Evolutionary conservation across 2,329 filamentous ascomycete genomes (phyloP).

Genomic region (Alternaria sp.): DNA sequence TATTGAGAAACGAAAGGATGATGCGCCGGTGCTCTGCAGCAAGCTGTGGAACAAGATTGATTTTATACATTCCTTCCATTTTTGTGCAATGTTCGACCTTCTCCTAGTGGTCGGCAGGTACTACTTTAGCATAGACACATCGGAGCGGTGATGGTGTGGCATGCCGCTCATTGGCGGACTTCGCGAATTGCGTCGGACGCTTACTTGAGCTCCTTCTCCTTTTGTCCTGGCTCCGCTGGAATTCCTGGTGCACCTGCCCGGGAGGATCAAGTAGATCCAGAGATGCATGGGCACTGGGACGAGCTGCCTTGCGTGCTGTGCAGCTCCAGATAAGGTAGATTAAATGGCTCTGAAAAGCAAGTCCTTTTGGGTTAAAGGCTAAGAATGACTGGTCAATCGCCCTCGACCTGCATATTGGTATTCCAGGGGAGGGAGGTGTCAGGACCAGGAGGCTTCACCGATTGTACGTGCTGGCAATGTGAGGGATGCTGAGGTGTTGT

Average conservation of each 20-base stretch:
- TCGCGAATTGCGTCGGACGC: slow-evolving; percentile 24
- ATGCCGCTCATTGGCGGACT: slow-evolving; percentile 19
- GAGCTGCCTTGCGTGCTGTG: slow-evolving; percentile 11
- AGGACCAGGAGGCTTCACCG: slow-evolving; percentile 1
- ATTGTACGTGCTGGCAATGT: neutral
- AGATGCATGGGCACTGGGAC: slow-evolving; percentile 3
- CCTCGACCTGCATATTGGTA: slow-evolving; percentile 21
- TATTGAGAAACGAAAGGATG: slow-evolving; percentile 10
- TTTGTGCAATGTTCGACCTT: slow-evolving; percentile 17
- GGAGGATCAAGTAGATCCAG: slow-evolving; percentile 23
- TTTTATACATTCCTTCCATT: slow-evolving; percentile 17
- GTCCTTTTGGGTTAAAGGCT: slow-evolving; percentile 11
- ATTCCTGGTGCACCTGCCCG: slow-evolving; percentile 24
- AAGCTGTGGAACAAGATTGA: neutral
- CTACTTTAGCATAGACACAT: slow-evolving; percentile 11
- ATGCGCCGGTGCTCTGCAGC: neutral
- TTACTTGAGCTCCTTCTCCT: slow-evolving; percentile 28
- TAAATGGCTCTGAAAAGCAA: slow-evolving; percentile 19
- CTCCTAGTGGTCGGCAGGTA: slow-evolving; percentile 20
- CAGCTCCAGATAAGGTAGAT: slow-evolving; percentile 25
- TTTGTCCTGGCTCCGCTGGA: slow-evolving; percentile 23
- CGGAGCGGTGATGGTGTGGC: slow-evolving; percentile 6
- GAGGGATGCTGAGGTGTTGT: neutral
- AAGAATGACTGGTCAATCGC: slow-evolving; percentile 4
- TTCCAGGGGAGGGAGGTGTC: slow-evolving; percentile 3